phyloP scores from a whole-genome alignment of 139 green algal genomes.

The Picochlorum sp. region DNA sequence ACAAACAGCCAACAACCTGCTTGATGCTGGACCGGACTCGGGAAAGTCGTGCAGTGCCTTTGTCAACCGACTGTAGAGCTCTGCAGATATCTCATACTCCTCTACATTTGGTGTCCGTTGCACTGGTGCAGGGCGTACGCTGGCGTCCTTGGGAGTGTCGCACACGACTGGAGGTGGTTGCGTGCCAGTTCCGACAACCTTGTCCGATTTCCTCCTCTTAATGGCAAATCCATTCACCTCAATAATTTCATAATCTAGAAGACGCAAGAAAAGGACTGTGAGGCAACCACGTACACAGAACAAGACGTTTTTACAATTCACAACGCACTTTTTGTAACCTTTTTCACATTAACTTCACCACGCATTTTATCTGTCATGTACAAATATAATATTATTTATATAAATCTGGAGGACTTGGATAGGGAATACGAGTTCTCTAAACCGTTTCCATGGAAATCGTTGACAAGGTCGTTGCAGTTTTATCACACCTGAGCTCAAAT shows the following conservation, averaged over 20 bases:
- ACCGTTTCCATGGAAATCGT: no score
- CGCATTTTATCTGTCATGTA: neutral
- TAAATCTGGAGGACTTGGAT: neutral
- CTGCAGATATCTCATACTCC: constrained; percentile 10
- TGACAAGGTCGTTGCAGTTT: no score
- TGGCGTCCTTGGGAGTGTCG: neutral
- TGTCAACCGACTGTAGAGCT: constrained; percentile 12
- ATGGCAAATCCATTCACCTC: constrained; percentile 16
- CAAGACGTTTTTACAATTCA: neutral
- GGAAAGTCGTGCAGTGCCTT: constrained; percentile 8
- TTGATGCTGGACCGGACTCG: neutral
- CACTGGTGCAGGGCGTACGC: neutral
- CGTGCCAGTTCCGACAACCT: neutral
- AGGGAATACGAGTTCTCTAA: no score
- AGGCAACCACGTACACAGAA: neutral
- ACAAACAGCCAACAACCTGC: constrained; percentile 16
- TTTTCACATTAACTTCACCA: neutral
- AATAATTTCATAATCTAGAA: constrained; percentile 10
- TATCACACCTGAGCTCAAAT: no score
- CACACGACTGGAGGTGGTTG: neutral
- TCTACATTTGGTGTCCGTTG: constrained; percentile 20
- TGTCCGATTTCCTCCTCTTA: constrained; percentile 12
- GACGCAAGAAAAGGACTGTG: neutral
- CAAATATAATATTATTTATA: neutral
- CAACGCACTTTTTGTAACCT: constrained; percentile 13